phyloP scores from a whole-genome alignment of 257 asterid species.

The Solanum chiquidenum region DNA sequence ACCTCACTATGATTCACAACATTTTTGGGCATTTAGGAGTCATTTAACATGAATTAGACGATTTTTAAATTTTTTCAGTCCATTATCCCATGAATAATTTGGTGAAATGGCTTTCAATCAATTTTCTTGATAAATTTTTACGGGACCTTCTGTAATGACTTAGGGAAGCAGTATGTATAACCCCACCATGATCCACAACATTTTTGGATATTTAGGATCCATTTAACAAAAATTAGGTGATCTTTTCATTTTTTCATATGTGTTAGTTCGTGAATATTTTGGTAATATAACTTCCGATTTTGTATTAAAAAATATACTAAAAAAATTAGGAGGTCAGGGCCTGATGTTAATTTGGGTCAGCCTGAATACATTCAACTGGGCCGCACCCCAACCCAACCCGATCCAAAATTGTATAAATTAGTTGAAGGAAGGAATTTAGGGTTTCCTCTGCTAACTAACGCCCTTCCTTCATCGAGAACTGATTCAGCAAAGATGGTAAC shows the following conservation, averaged over 20 bases:
- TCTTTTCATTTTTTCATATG: too few species aligned
- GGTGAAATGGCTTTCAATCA: too few species aligned
- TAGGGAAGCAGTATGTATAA: too few species aligned
- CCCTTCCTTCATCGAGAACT: not conserved
- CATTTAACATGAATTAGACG: not conserved
- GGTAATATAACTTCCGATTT: too few species aligned
- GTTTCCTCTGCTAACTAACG: not conserved
- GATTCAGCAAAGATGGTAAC: not conserved
- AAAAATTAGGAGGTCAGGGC: not conserved
- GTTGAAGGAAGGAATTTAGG: not conserved
- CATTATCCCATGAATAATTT: too few species aligned
- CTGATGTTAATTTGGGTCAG: not conserved
- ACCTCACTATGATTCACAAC: not conserved
- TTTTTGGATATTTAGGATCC: not conserved
- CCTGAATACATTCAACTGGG: not conserved
- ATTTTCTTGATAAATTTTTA: rapidly evolving
- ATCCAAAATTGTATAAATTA: not conserved
- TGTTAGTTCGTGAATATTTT: not conserved
- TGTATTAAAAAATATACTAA: not conserved
- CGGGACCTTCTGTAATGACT: too few species aligned
- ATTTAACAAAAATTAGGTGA: too few species aligned
- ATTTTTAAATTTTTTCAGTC: too few species aligned
- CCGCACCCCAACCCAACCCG: not conserved
- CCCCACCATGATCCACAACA: not conserved
- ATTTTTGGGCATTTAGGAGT: not conserved